These are phyloP conservation scores for Venturia pyrina DNA, from an alignment of 2,329 filamentous ascomycete species.

Conservation along the genomic window DNA sequence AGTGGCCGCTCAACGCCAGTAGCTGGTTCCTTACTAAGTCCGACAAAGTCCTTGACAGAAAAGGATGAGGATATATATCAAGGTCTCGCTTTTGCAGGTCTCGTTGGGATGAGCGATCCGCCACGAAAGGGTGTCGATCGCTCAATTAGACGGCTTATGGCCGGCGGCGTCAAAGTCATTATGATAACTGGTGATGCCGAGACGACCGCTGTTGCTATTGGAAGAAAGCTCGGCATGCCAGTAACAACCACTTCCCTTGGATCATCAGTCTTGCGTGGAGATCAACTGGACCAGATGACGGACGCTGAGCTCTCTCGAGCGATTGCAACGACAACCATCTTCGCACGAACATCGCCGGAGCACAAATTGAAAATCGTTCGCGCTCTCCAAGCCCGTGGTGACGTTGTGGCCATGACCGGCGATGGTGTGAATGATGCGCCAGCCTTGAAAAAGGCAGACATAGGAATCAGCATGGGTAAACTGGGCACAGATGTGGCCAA, in stretches of 20 bases:
- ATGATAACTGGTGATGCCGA: slow-evolving; percentile 99
- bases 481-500: slow-evolving; percentile 96
- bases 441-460: slow-evolving; percentile 92
- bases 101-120: slow-evolving; percentile 96
- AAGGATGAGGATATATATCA: slow-evolving; percentile 66
- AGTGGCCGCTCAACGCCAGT: slow-evolving; percentile 23
- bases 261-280: slow-evolving; percentile 68
- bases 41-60: slow-evolving; percentile 24
- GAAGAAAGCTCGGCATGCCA: slow-evolving; percentile 88
- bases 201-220: slow-evolving; percentile 88
- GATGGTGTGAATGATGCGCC: slow-evolving; percentile 98
- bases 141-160: slow-evolving; percentile 81
- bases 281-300: slow-evolving; percentile 88
- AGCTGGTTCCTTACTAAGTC: slow-evolving; percentile 13
- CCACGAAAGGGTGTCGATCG: slow-evolving; percentile 82
- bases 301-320: slow-evolving; percentile 74
- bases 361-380: slow-evolving; percentile 97
- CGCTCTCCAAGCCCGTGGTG: slow-evolving; percentile 81
- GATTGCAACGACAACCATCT: slow-evolving; percentile 84
- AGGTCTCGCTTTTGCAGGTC: slow-evolving; percentile 76
- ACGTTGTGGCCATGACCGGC: slow-evolving; percentile 98
- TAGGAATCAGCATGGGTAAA: slow-evolving; percentile 93
- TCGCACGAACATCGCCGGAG: slow-evolving; percentile 90
- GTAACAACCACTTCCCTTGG: slow-evolving; percentile 53
- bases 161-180: slow-evolving; percentile 90